Evolutionary conservation across 345 rosid species (phyloP).

Genomic region (Ceriops zippeliana): DNA sequence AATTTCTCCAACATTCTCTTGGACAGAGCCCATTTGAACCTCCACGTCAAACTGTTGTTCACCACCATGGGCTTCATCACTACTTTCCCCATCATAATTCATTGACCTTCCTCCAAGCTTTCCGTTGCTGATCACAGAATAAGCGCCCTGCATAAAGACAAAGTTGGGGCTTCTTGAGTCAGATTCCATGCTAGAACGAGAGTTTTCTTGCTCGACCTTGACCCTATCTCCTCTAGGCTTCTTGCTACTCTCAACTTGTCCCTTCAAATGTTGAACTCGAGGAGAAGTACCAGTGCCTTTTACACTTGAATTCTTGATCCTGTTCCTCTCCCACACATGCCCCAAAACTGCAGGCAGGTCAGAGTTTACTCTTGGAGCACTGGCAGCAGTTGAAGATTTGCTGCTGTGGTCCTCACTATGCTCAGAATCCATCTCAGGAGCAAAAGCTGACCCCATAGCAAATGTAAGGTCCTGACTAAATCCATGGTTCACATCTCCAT

Average conservation of each 20-base stretch:
- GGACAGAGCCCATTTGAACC: conserved; percentile 37
- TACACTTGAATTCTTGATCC: conserved; percentile 40
- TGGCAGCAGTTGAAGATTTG: conserved; percentile 76
- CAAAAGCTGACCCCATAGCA: conserved; percentile 44
- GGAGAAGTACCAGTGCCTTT: conserved; percentile 43
- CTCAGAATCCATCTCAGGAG: conserved; percentile 53
- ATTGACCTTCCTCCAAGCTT: conserved; percentile 40
- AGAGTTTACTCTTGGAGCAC: conserved; percentile 46
- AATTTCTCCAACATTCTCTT: conserved; percentile 36
- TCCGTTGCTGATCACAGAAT: conserved; percentile 47
- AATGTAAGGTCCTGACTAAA: conserved; percentile 50
- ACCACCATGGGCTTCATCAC: conserved; percentile 42
- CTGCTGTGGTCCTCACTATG: conserved; percentile 68
- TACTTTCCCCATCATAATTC: conserved; percentile 52
- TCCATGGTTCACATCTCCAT: conserved; percentile 31
- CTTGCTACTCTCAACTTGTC: conserved; percentile 50
- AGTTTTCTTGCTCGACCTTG: conserved; percentile 74
- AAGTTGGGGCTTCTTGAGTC: conserved; percentile 84
- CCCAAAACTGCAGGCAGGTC: conserved; percentile 40
- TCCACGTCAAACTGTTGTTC: conserved; percentile 40
- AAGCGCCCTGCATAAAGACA: conserved; percentile 68
- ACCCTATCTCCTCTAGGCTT: conserved; percentile 77
- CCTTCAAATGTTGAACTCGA: conserved; percentile 49
- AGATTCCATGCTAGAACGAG: conserved; percentile 81
- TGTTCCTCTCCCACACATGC: conserved; percentile 39